phyloP scores from a whole-genome alignment of 2,329 filamentous ascomycete genomes.

The Diaporthe longicolla region DNA sequence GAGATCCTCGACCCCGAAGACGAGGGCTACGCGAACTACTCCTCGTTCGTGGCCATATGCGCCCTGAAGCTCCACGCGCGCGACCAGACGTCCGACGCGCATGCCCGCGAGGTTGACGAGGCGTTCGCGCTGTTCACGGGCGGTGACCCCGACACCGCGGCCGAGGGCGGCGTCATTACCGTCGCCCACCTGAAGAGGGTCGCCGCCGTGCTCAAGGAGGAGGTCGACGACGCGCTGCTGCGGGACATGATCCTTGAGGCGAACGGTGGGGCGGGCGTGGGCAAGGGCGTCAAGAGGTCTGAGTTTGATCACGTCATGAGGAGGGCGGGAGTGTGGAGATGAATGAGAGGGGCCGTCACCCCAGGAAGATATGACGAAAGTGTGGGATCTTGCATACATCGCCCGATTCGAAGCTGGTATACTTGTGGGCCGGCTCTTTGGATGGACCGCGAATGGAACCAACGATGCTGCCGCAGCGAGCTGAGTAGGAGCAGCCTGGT shows the following conservation, averaged over 20 bases:
- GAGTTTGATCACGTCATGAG: slow-evolving; percentile 92
- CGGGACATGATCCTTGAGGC: slow-evolving; percentile 97
- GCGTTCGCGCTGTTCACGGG: slow-evolving; percentile 87
- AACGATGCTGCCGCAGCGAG: not conserved
- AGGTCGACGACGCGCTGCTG: slow-evolving; percentile 84
- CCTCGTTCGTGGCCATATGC: slow-evolving; percentile 87
- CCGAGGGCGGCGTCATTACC: slow-evolving; percentile 73
- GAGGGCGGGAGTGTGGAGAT: slow-evolving; percentile 89
- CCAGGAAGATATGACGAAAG: not conserved
- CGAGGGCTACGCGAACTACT: slow-evolving; percentile 83
- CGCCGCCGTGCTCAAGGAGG: slow-evolving; percentile 86
- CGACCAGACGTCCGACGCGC: slow-evolving; percentile 66
- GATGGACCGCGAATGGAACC: not conserved
- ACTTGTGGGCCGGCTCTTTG: not conserved
- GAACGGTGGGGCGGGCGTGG: slow-evolving; percentile 82
- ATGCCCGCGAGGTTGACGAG: slow-evolving; percentile 79
- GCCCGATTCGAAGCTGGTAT: not conserved
- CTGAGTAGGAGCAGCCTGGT: not conserved
- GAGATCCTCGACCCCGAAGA: slow-evolving; percentile 86
- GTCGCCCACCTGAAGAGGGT: slow-evolving; percentile 83
- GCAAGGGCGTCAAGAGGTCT: slow-evolving; percentile 78
- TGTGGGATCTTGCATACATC: not conserved
- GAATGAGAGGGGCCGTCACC: slow-evolving; percentile 54
- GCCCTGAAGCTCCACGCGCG: slow-evolving; percentile 84
- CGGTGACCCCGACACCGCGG: not conserved